Conservation (phyloP, 108 stramenopile genomes). For the Cyclotella kingstonii region DNA sequence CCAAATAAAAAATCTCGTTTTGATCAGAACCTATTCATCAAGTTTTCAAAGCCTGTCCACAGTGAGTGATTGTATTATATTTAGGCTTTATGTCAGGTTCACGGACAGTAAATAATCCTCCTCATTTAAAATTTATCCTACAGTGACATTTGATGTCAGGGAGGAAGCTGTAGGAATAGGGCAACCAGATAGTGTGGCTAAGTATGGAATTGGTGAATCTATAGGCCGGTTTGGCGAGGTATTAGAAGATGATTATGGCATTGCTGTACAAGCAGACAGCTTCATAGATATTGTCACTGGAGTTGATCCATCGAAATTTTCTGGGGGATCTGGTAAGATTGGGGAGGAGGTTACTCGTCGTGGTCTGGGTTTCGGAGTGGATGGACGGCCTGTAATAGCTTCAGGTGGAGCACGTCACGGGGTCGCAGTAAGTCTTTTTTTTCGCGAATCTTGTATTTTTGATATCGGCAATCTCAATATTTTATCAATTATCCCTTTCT, state of each 20-base stretch:
- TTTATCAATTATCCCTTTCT: neutral
- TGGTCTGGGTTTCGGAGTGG: constrained; percentile 72
- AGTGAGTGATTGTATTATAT: constrained; percentile 38
- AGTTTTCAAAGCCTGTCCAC: constrained; percentile 89
- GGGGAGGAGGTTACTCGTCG: constrained; percentile 72
- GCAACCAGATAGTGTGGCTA: constrained; percentile 73
- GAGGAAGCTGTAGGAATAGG: constrained; percentile 86
- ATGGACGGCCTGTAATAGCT: constrained; percentile 33
- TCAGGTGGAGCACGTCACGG: constrained; percentile 17
- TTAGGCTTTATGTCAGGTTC: neutral
- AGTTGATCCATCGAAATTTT: constrained; percentile 80
- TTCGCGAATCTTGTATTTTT: neutral
- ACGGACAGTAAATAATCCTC: neutral
- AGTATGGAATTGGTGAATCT: constrained; percentile 80
- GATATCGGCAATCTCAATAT: neutral
- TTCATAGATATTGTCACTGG: constrained; percentile 90
- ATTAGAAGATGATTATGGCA: constrained; percentile 90
- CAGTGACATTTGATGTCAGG: constrained; percentile 78
- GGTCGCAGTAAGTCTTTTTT: constrained; percentile 7
- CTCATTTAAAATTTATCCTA: neutral
- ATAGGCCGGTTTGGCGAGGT: constrained; percentile 56
- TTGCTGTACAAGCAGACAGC: constrained; percentile 76
- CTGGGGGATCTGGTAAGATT: constrained; percentile 69
- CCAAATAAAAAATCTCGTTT: constrained; percentile 83
- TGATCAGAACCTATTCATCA: constrained; percentile 84